Percentiles rank a stretch among this genome's conserved stretches.
Conservation (phyloP, 306 rosid species). For the Corylus avellana region DNA sequence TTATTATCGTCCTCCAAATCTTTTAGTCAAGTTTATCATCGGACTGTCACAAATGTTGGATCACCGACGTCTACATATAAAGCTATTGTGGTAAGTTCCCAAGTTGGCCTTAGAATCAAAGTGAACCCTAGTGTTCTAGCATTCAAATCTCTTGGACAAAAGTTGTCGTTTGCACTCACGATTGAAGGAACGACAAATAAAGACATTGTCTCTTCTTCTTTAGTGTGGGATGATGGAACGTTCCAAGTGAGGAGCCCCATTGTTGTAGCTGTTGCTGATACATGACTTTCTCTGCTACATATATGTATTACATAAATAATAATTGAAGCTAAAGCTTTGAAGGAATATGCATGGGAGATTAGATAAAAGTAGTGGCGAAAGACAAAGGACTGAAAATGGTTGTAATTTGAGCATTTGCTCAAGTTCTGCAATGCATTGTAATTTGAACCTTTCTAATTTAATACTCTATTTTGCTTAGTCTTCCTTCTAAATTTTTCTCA, state of each 20-base stretch:
- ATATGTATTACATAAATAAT: not conserved
- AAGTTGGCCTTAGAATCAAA: conserved; percentile 28
- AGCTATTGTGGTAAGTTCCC: conserved; percentile 27
- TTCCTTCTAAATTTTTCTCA: too few relatives aligned
- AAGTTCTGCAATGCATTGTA: not conserved
- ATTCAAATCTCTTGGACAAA: conserved; percentile 38
- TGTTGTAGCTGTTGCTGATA: conserved; percentile 12
- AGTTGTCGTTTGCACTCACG: conserved; percentile 22
- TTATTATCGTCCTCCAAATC: not conserved
- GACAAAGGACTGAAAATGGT: not conserved
- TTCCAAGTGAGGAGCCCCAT: conserved; percentile 55
- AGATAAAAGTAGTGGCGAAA: not conserved
- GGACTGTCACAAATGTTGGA: conserved; percentile 55
- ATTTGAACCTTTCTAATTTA: too few relatives aligned
- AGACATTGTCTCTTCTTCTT: conserved; percentile 33
- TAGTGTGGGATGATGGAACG: conserved; percentile 53
- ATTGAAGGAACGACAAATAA: conserved; percentile 27
- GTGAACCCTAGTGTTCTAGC: conserved; percentile 43
- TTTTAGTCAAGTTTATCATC: conserved; percentile 24
- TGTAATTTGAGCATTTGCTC: not conserved
- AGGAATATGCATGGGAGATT: not conserved
- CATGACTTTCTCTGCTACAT: too few relatives aligned
- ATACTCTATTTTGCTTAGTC: too few relatives aligned
- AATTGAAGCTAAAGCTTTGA: not conserved
- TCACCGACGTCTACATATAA: conserved; percentile 31